Evolutionary conservation across 495 filamentous ascomycete genomes (phyloP), one percentile per base, ranked within the genome.

Genomic region (Penicillium nucicola): DNA sequence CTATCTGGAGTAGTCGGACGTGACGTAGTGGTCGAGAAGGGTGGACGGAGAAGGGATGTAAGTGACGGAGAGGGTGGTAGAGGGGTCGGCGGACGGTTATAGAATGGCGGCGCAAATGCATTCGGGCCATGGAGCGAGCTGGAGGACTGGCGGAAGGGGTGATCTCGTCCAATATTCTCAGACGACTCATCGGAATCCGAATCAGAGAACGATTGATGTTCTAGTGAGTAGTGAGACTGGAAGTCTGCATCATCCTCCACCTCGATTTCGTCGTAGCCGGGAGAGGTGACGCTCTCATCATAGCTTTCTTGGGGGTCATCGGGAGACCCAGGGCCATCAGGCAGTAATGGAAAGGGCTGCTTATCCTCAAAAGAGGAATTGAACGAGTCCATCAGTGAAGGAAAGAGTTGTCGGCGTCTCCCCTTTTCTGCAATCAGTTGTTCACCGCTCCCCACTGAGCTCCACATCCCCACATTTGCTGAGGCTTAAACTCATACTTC

Each of bases 11-110:
- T 97, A 0, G 88, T 93, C 1, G 92, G 92, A 17, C 93, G 79
- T 14, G 89, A 92, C 8, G 92, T 90, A 5, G 78, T 79, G 1
- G 81, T 77, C 34, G 76, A 82, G 45, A 87, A 87, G 0, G 82
- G 75, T 0, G 86, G 86, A 14, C 92, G 85, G 5, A 97, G 82
- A n/a, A 98, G 81, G 1, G 90, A 95, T n/a, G 93, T 97, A 44
- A 98, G 66, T 1, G 90, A 96, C 1, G 93, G 93, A 2, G 92
- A 97, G 0, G 93, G 93, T 0, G 93, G 93, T 7, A 98, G 73
- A 4, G 93, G 93, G 4, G 89, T 92, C 1, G 89, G 89, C 14
- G 89, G 89, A 10, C 88, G 80, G 56, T 90, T 90, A 72, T 95
- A 95, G 74, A 92, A 95, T 11, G 89, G 89, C 19, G 89, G 89